These are phyloP conservation scores for Xylaria bambusicola DNA, from an alignment of 495 filamentous ascomycete genomes.

Conservation along the genomic window DNA sequence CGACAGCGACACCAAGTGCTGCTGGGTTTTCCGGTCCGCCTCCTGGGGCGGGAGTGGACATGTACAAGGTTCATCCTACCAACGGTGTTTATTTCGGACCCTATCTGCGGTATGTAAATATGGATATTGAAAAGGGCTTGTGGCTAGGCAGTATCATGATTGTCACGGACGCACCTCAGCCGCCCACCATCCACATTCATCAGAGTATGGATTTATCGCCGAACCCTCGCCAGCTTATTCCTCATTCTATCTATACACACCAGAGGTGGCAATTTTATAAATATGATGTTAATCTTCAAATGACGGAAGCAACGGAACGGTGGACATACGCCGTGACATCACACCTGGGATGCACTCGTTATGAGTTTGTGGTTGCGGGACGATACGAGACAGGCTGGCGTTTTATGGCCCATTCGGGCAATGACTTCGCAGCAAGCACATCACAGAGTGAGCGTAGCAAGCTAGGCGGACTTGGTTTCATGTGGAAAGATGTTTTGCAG, in stretches of 20 bases:
- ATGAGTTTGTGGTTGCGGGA: slow-evolving; percentile 96
- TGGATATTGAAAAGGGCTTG: slow-evolving; percentile 88
- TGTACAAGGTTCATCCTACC: slow-evolving; percentile 89
- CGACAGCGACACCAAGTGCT: slow-evolving; percentile 67
- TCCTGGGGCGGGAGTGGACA: slow-evolving; percentile 80
- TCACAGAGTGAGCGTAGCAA: slow-evolving; percentile 80
- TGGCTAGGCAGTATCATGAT: slow-evolving; percentile 80
- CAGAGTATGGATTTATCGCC: slow-evolving; percentile 88
- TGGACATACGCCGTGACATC: slow-evolving; percentile 99
- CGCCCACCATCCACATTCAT: slow-evolving; percentile 95
- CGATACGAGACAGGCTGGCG: slow-evolving; percentile 90
- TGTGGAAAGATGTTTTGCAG: slow-evolving; percentile 99
- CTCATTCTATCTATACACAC: slow-evolving; percentile 81
- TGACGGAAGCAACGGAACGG: slow-evolving; percentile 84
- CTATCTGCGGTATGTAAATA: slow-evolving; percentile 93
- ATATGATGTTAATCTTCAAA: slow-evolving; percentile 88
- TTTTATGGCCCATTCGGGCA: slow-evolving; percentile 94
- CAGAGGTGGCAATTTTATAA: slow-evolving; percentile 95
- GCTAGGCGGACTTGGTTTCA: slow-evolving; percentile 84
- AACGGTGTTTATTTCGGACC: slow-evolving; percentile 99
- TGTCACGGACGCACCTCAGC: slow-evolving; percentile 87
- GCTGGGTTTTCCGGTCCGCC: slow-evolving; percentile 81
- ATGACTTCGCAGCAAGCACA: slow-evolving; percentile 88
- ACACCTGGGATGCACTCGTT: slow-evolving; percentile 92
- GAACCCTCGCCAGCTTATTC: slow-evolving; percentile 86